A percentile compares a stretch with the other conserved stretches of the same genome.
Conservation (phyloP, 306 rosid species). For the Cyamopsis tetragonoloba region DNA sequence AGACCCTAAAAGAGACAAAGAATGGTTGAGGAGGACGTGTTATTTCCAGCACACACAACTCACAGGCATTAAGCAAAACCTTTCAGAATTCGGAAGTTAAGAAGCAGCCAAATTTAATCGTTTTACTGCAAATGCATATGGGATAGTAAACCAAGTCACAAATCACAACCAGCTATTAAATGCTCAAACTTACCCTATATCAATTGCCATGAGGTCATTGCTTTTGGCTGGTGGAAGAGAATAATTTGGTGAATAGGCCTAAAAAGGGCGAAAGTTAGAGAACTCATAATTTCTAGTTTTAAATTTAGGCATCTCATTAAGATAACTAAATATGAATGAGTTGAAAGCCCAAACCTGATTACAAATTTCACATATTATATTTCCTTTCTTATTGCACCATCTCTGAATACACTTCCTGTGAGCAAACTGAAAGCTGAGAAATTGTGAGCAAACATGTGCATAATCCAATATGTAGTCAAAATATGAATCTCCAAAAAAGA, state of each 20-base stretch:
- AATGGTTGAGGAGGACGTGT: too few relatives aligned
- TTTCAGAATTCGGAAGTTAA: background rate
- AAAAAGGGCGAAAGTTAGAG: background rate
- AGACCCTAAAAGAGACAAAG: too few relatives aligned
- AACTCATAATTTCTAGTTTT: background rate
- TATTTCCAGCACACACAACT: background rate
- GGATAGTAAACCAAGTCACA: background rate
- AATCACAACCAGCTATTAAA: background rate
- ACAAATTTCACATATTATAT: constrained; percentile 37
- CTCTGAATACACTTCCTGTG: constrained; percentile 26
- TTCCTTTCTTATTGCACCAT: constrained; percentile 42
- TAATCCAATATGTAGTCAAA: background rate
- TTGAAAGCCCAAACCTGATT: constrained; percentile 26
- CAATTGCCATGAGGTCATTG: constrained; percentile 32
- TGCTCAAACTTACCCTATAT: constrained; percentile 29
- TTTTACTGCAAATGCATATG: background rate
- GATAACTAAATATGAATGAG: background rate
- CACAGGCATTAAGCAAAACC: background rate
- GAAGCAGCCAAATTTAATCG: background rate
- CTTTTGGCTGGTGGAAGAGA: constrained; percentile 34
- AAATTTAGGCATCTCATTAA: background rate
- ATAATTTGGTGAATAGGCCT: constrained; percentile 41
- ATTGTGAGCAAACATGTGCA: background rate
- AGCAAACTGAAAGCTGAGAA: constrained; percentile 28
- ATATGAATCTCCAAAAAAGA: background rate